Evolutionary conservation across 108 stramenopile genomes (phyloP).

Genomic region (Asterionellopsis glacialis): DNA sequence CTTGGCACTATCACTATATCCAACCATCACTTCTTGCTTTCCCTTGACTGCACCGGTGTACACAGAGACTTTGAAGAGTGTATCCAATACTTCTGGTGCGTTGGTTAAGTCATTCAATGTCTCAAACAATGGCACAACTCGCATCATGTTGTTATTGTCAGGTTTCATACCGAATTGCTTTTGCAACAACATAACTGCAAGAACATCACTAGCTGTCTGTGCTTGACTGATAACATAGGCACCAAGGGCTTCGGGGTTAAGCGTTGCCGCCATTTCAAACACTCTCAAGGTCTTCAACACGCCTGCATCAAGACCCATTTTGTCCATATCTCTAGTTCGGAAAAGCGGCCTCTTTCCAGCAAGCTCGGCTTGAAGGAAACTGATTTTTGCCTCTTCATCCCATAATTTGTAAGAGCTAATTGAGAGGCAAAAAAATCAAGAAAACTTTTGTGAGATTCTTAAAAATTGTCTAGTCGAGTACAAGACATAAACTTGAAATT

Average conservation of each 20-base stretch:
- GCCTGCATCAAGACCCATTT: slow-evolving; percentile 50
- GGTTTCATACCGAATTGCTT: slow-evolving; percentile 87
- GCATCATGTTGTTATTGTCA: slow-evolving; percentile 76
- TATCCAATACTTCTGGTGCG: slow-evolving; percentile 60
- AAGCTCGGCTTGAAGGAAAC: slow-evolving; percentile 85
- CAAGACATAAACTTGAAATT: no score
- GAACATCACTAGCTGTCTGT: slow-evolving; percentile 88
- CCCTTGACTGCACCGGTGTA: slow-evolving; percentile 82
- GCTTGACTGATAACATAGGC: slow-evolving; percentile 97
- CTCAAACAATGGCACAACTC: slow-evolving; percentile 97
- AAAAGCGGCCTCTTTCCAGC: slow-evolving; percentile 85
- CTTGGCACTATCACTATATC: slow-evolving; percentile 96
- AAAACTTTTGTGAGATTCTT: no score
- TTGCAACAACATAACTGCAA: slow-evolving; percentile 96
- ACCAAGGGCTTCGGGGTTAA: slow-evolving; percentile 81
- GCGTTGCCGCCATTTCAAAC: slow-evolving; percentile 65
- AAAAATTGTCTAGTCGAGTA: no score
- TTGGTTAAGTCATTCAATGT: slow-evolving; percentile 89
- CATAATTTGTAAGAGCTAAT: slow-evolving; percentile 81
- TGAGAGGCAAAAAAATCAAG: no score
- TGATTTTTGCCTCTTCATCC: slow-evolving; percentile 85
- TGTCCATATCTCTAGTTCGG: slow-evolving; percentile 53
- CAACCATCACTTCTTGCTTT: slow-evolving; percentile 98
- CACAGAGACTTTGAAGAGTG: slow-evolving; percentile 63
- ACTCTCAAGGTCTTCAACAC: slow-evolving; percentile 71